Evolutionary conservation across 768 basidiomycete genomes (phyloP).

Genomic region (Boletus coccyginus): DNA sequence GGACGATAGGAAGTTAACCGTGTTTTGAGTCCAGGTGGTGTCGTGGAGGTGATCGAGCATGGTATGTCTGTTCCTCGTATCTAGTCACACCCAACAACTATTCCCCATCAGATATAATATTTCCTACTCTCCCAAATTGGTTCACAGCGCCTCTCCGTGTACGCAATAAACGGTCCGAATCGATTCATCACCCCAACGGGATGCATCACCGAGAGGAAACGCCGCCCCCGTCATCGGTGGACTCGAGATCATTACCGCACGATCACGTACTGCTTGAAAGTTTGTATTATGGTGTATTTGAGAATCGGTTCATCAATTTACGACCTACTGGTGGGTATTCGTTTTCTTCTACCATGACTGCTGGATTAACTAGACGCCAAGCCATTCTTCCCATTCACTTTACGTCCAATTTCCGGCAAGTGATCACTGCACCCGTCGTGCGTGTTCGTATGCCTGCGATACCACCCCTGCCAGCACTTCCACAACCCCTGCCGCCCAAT

Average conservation of each 20-base stretch:
- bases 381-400: conserved; percentile 69
- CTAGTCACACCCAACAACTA: not conserved
- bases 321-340: conserved; percentile 59
- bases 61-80: conserved; percentile 39
- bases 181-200: conserved; percentile 52
- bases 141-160: conserved; percentile 69
- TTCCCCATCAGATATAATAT: conserved; percentile 56
- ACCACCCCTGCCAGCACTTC: conserved; percentile 55
- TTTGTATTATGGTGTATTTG: conserved; percentile 63
- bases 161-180: conserved; percentile 45
- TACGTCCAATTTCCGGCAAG: conserved; percentile 68
- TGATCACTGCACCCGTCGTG: conserved; percentile 56
- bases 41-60: conserved; percentile 71
- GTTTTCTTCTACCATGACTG: not conserved
- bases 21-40: conserved; percentile 65
- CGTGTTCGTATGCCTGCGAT: conserved; percentile 70
- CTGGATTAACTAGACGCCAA: conserved; percentile 25
- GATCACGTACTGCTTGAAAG: conserved; percentile 72
- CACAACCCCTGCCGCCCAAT: conserved; percentile 26
- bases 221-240: conserved; percentile 32
- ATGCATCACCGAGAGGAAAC: conserved; percentile 33
- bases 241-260: conserved; percentile 43
- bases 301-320: conserved; percentile 68
- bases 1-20: conserved; percentile 65
- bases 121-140: conserved; percentile 75